Percentiles rank a stretch among this genome's conserved stretches.
Evolutionary conservation across 2,329 filamentous ascomycete species (phyloP).

Genomic region (Paraconiothyrium sp.): DNA sequence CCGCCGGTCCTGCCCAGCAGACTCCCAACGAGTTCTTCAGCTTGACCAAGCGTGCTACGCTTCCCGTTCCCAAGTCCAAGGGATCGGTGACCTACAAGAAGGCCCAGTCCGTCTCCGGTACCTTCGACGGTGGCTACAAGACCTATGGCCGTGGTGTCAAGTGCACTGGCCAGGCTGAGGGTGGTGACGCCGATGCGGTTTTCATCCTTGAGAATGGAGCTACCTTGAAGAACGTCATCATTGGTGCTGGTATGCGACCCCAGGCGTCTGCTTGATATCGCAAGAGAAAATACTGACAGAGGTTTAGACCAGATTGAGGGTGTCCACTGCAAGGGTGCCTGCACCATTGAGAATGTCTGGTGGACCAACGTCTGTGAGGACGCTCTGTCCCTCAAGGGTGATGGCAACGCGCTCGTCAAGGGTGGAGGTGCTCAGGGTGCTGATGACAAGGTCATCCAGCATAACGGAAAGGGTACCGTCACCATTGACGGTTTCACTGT

Average conservation of each 20-base stretch:
- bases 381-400: constrained; percentile 49
- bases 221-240: constrained; percentile 65
- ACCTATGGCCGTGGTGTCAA: constrained; percentile 44
- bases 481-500: constrained; percentile 47
- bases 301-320: constrained; percentile 58
- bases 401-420: constrained; percentile 50
- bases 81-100: constrained; percentile 25
- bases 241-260: constrained; percentile 48
- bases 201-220: constrained; percentile 63
- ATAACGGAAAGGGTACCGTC: constrained; percentile 53
- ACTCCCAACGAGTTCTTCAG: constrained; percentile 22
- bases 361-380: constrained; percentile 50
- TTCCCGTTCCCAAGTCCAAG: constrained; percentile 27
- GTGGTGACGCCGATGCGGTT: constrained; percentile 59
- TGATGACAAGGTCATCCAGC: constrained; percentile 54
- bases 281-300: constrained; percentile 1
- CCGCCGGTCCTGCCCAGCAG: constrained; percentile 24
- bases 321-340: constrained; percentile 62
- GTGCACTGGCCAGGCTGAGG: constrained; percentile 57
- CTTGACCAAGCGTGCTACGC: constrained; percentile 24
- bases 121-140: constrained; percentile 47
- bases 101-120: constrained; percentile 34
- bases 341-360: constrained; percentile 59
- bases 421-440: constrained; percentile 53
- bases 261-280: not conserved